Evolutionary conservation across 768 basidiomycete species (phyloP).

Genomic region (Macrocybe gigantea): DNA sequence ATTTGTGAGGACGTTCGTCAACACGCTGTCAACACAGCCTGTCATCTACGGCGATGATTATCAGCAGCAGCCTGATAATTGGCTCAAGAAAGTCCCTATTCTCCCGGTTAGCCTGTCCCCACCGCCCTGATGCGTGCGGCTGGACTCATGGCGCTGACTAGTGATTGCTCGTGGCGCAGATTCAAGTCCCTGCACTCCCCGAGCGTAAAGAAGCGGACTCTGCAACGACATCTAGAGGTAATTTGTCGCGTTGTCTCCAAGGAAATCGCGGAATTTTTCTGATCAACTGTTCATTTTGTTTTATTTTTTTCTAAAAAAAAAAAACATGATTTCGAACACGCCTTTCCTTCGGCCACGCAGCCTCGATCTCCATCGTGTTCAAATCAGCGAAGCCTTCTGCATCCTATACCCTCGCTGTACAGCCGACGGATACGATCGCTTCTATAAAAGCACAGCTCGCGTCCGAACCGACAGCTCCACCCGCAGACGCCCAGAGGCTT

Average conservation of each 20-base stretch:
- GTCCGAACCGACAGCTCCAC: conserved; percentile 61
- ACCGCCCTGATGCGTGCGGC: not conserved
- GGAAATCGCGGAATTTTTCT: too few species aligned
- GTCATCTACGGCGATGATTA: conserved; percentile 70
- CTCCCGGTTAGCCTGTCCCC: conserved; percentile 46
- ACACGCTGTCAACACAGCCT: conserved; percentile 60
- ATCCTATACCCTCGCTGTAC: conserved; percentile 64
- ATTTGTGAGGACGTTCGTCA: conserved; percentile 62
- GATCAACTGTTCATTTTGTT: too few species aligned
- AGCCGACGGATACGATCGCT: conserved; percentile 78
- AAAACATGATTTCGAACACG: too few species aligned
- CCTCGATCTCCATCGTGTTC: conserved; percentile 67
- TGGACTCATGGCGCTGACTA: conserved; percentile 4
- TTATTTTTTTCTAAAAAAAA: too few species aligned
- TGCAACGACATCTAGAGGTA: conserved; percentile 28
- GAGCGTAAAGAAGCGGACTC: conserved; percentile 33
- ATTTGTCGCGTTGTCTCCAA: conserved; percentile 3
- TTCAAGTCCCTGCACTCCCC: conserved; percentile 33
- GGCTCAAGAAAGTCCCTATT: conserved; percentile 64
- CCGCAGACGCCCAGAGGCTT: conserved; percentile 76
- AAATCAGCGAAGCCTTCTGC: conserved; percentile 89
- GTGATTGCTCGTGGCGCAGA: not conserved
- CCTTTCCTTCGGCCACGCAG: conserved; percentile 14
- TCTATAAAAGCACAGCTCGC: conserved; percentile 76
- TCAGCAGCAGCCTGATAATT: conserved; percentile 62